A percentile compares a stretch with the other conserved stretches of the same genome.
phyloP scores from a whole-genome alignment of 805 yeast genomes.

The Lipomyces chichibuensis region DNA sequence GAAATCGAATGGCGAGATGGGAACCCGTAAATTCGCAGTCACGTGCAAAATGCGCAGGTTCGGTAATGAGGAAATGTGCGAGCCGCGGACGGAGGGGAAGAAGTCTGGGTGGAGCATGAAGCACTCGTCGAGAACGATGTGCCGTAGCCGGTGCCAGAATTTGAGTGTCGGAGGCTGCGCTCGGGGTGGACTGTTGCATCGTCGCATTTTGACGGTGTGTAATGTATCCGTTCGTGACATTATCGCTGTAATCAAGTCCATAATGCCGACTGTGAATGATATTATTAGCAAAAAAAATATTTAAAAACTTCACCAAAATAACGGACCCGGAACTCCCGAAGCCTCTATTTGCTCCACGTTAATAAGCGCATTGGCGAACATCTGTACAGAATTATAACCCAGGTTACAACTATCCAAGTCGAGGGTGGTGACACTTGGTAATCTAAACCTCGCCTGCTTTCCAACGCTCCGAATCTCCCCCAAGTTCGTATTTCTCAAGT shows the following conservation, averaged over 20 bases:
- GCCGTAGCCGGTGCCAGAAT: neutral
- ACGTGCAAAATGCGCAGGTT: neutral
- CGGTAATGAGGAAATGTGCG: neutral
- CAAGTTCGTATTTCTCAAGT: neutral
- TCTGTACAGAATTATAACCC: neutral
- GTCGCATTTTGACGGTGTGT: neutral
- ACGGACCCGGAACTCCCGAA: neutral
- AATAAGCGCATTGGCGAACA: neutral
- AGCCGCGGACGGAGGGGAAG: neutral
- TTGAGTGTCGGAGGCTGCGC: neutral
- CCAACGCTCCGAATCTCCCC: neutral
- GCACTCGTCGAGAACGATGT: neutral
- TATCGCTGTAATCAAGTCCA: neutral
- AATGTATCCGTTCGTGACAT: neutral
- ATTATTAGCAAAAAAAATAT: neutral
- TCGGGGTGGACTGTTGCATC: neutral
- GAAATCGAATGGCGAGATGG: neutral
- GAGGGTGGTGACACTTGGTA: neutral
- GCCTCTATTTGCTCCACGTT: neutral
- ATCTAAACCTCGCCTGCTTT: constrained; percentile 1
- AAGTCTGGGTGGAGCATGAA: neutral
- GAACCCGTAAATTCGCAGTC: neutral
- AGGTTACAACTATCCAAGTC: neutral
- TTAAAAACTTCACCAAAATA: neutral
- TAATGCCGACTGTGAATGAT: neutral